Evolutionary conservation across 148 eudicot species (phyloP).

Genomic region (Simmondsia chinensis): DNA sequence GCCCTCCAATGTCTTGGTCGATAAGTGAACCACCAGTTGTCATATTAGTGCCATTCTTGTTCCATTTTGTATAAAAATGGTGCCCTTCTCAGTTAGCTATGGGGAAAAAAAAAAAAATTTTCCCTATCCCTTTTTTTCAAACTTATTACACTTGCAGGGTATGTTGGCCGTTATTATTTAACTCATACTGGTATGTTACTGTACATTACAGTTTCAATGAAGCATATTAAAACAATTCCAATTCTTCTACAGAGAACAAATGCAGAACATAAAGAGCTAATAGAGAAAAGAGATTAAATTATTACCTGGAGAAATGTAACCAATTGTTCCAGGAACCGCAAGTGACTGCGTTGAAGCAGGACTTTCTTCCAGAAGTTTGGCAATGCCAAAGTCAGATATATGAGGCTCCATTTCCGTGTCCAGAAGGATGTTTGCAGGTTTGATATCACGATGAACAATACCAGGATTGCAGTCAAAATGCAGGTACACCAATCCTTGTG

Average conservation of each 20-base stretch:
- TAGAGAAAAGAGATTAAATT: not conserved
- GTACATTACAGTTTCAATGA: not conserved
- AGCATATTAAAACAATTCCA: not conserved
- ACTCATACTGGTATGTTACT: no score
- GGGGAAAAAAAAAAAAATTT: no score
- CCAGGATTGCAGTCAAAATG: conserved; percentile 72
- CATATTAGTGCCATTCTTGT: no score
- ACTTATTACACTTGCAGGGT: no score
- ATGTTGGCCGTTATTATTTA: no score
- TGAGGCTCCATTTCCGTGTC: conserved; percentile 84
- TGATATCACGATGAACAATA: conserved; percentile 74
- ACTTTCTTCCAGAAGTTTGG: conserved; percentile 59
- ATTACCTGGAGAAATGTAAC: conserved; percentile 93
- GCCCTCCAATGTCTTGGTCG: no score
- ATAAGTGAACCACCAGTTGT: no score
- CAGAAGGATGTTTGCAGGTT: conserved; percentile 66
- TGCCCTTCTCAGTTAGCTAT: no score
- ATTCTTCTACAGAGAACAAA: no score
- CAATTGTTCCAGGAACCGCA: conserved; percentile 57
- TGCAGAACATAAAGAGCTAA: not conserved
- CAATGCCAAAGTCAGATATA: conserved; percentile 87
- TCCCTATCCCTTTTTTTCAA: no score
- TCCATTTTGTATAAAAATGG: no score
- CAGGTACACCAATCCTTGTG: conserved; percentile 72
- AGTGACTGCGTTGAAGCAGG: conserved; percentile 25